These are phyloP conservation scores for Taxillus chinensis DNA, from an alignment of 164 flowering plant genomes.

Conservation along the genomic window DNA sequence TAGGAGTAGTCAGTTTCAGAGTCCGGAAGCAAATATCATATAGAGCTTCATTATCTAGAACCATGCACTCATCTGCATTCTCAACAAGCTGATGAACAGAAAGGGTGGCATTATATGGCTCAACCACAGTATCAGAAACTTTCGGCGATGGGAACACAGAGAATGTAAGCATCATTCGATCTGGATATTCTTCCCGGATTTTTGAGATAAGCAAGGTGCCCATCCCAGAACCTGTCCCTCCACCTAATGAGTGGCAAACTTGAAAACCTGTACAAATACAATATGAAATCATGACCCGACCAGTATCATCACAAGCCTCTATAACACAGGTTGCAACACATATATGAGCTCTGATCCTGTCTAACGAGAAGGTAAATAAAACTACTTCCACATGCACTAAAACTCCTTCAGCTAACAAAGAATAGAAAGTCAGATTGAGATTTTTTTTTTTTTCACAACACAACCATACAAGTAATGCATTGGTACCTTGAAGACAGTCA, in stretches of 20 bases:
- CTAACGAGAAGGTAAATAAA: no score
- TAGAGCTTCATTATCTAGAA: constrained; percentile 55
- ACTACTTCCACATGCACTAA: no score
- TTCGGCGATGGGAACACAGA: constrained; percentile 69
- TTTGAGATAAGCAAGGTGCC: constrained; percentile 56
- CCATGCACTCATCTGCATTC: constrained; percentile 77
- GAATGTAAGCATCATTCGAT: constrained; percentile 66
- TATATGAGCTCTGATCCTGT: no score
- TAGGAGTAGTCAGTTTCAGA: constrained; percentile 55
- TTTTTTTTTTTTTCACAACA: no score
- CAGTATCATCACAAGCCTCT: no score
- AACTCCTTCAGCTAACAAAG: no score
- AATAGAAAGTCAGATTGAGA: no score
- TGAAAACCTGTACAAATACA: constrained; percentile 41
- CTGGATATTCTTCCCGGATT: constrained; percentile 62
- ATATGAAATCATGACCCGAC: not conserved
- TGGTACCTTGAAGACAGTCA: constrained; percentile 34
- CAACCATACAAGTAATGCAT: not conserved
- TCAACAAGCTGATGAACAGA: constrained; percentile 71
- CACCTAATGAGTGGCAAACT: constrained; percentile 66
- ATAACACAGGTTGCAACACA: not conserved
- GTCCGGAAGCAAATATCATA: constrained; percentile 57
- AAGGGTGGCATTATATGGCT: constrained; percentile 67
- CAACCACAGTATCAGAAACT: constrained; percentile 65
- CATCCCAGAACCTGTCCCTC: constrained; percentile 70